These are phyloP conservation scores for Rhodotorula sp. DNA, from an alignment of 1,284 basidiomycete genomes.

Conservation along the genomic window DNA sequence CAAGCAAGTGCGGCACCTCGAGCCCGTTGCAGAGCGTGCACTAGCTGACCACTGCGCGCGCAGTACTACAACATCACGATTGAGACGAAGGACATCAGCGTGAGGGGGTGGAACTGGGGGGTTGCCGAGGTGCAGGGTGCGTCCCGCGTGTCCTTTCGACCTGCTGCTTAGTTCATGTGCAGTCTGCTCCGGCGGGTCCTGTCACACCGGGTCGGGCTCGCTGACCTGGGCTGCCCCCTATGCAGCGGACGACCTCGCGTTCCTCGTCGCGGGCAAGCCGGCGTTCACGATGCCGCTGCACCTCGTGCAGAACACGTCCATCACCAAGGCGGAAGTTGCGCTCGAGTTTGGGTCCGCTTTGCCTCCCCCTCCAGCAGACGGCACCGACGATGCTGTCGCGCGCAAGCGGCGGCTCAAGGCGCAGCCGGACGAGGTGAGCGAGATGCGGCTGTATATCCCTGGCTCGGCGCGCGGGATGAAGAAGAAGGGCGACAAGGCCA, in stretches of 20 bases:
- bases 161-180: too few species aligned
- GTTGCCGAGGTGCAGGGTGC: slow-evolving; percentile 87
- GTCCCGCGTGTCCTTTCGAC: slow-evolving; percentile 41
- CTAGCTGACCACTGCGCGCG: slow-evolving; percentile 59
- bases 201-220: too few species aligned
- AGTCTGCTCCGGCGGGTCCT: too few species aligned
- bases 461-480: slow-evolving; percentile 59
- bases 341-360: slow-evolving; percentile 74
- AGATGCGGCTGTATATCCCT: slow-evolving; percentile 95
- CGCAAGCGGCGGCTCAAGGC: slow-evolving; percentile 37
- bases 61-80: slow-evolving; percentile 81
- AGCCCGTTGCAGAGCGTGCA: neutral
- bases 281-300: slow-evolving; percentile 88
- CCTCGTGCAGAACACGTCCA: slow-evolving; percentile 94
- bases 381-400: slow-evolving; percentile 34
- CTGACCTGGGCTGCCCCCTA: neutral
- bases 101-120: slow-evolving; percentile 99
- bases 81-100: slow-evolving; percentile 80
- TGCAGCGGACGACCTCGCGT: slow-evolving; percentile 82
- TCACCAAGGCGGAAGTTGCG: slow-evolving; percentile 95
- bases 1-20: slow-evolving; percentile 42
- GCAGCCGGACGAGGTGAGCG: slow-evolving; percentile 78
- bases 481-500: slow-evolving; percentile 47
- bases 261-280: slow-evolving; percentile 84
- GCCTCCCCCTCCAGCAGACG: slow-evolving; percentile 47